Conservation (phyloP, 108 stramenopile species). For the Fragilaria crotonensis region DNA sequence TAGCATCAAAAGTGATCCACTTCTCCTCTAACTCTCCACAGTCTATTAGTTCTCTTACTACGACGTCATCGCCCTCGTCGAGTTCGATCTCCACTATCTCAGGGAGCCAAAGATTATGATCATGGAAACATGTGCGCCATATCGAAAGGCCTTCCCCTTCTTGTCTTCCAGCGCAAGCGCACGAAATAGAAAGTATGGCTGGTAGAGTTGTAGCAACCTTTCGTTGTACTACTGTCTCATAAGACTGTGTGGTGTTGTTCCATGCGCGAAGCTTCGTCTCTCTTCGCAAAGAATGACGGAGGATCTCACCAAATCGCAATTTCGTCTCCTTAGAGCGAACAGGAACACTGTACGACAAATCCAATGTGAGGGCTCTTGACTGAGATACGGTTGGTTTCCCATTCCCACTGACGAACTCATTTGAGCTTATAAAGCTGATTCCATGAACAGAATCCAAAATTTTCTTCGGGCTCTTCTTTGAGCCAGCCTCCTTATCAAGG, state of each 20-base stretch:
- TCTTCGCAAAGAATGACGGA: slow-evolving; percentile 64
- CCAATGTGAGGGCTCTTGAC: slow-evolving; percentile 59
- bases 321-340: slow-evolving; percentile 14
- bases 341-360: slow-evolving; percentile 54
- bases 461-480: slow-evolving; percentile 13
- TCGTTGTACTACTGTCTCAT: slow-evolving; percentile 80
- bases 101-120: slow-evolving; percentile 52
- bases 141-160: slow-evolving; percentile 53
- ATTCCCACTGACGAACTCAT: slow-evolving; percentile 51
- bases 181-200: slow-evolving; percentile 54
- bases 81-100: slow-evolving; percentile 69
- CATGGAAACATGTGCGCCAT: slow-evolving; percentile 65
- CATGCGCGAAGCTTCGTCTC: slow-evolving; percentile 76
- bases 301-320: slow-evolving; percentile 50
- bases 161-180: slow-evolving; percentile 66
- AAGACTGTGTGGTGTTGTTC: slow-evolving; percentile 48
- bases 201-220: slow-evolving; percentile 69
- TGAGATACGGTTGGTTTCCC: slow-evolving; percentile 37
- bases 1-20: slow-evolving; percentile 30
- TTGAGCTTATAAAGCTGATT: slow-evolving; percentile 59
- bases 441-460: slow-evolving; percentile 66
- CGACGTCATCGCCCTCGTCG: slow-evolving; percentile 41
- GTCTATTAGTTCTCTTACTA: slow-evolving; percentile 38
- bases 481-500: slow-evolving; percentile 51
- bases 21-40: slow-evolving; percentile 30